Evolutionary conservation across 139 green algal species (phyloP).

Genomic region (Pycnococcus provasolii): DNA sequence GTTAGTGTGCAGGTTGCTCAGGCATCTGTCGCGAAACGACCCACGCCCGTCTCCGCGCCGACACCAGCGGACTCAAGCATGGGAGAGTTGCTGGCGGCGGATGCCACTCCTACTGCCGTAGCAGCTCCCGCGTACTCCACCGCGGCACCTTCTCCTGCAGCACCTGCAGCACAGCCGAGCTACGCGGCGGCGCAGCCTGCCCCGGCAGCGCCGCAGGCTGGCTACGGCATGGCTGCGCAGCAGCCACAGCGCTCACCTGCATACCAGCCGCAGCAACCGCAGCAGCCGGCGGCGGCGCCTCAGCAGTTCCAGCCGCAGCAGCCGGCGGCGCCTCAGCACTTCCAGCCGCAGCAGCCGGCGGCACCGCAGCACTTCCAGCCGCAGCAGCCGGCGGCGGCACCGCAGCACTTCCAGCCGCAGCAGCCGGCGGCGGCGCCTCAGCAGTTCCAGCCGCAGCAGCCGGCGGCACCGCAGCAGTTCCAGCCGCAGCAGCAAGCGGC

Average conservation of each 20-base stretch:
- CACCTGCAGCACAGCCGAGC: no score
- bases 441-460: constrained; percentile 9
- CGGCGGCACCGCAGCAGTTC: not conserved
- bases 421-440: not conserved
- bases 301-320: not conserved
- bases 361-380: constrained; percentile 1
- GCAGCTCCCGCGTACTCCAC: no score
- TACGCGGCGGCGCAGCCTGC: no score
- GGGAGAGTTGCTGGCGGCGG: no score
- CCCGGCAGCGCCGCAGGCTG: no score
- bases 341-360: not conserved
- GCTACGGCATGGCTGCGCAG: not conserved
- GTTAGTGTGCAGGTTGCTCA: no score
- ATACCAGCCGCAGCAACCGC: not conserved
- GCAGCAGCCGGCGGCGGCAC: constrained; percentile 1
- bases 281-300: not conserved
- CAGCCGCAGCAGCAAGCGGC: not conserved
- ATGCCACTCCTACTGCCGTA: no score
- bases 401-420: not conserved
- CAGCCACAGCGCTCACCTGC: constrained; percentile 25
- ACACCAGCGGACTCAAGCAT: no score
- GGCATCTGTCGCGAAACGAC: no score
- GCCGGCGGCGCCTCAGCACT: not conserved
- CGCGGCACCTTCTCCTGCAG: no score
- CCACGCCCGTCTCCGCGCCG: no score